phyloP scores from a whole-genome alignment of 257 asterid genomes.

The Cordia subcordata region DNA sequence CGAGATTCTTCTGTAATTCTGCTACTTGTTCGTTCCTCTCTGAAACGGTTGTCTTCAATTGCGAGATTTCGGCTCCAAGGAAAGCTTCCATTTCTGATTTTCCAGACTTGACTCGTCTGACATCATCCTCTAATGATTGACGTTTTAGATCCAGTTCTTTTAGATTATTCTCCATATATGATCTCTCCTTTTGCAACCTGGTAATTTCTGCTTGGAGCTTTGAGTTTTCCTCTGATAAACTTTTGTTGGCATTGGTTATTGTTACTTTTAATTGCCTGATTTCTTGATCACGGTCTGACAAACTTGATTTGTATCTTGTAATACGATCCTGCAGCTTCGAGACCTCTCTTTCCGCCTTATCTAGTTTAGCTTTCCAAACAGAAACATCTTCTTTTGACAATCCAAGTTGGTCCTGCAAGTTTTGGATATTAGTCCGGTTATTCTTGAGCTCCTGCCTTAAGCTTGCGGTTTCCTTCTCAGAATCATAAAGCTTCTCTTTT shows the following conservation, averaged over 20 bases:
- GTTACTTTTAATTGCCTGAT: slow-evolving; percentile 58
- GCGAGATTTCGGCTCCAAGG: slow-evolving; percentile 33
- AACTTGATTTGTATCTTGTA: slow-evolving; percentile 44
- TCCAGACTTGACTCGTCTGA: slow-evolving; percentile 41
- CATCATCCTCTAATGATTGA: slow-evolving; percentile 52
- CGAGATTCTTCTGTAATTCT: slow-evolving; percentile 29
- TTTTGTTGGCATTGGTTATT: slow-evolving; percentile 55
- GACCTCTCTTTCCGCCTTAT: slow-evolving; percentile 49
- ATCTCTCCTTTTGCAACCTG: slow-evolving; percentile 34
- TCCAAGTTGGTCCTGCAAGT: slow-evolving; percentile 47
- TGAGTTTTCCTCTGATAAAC: slow-evolving; percentile 56
- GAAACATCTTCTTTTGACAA: slow-evolving; percentile 41
- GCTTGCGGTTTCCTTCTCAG: slow-evolving; percentile 34
- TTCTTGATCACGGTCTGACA: slow-evolving; percentile 65
- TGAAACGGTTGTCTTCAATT: slow-evolving; percentile 26
- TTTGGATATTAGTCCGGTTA: slow-evolving; percentile 23
- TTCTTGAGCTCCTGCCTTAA: slow-evolving; percentile 34
- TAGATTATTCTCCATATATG: slow-evolving; percentile 48
- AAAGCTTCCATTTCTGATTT: slow-evolving; percentile 38
- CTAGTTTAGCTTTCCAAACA: slow-evolving; percentile 39
- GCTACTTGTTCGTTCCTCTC: slow-evolving; percentile 33
- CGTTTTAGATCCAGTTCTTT: slow-evolving; percentile 58
- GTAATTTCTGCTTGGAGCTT: slow-evolving; percentile 44
- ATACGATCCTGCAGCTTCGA: slow-evolving; percentile 54
- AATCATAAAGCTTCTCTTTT: slow-evolving; percentile 34